Evolutionary conservation across 2,329 filamentous ascomycete genomes (phyloP), one percentile per base, ranked within the genome.

Genomic region (Monosporascus sp.): DNA sequence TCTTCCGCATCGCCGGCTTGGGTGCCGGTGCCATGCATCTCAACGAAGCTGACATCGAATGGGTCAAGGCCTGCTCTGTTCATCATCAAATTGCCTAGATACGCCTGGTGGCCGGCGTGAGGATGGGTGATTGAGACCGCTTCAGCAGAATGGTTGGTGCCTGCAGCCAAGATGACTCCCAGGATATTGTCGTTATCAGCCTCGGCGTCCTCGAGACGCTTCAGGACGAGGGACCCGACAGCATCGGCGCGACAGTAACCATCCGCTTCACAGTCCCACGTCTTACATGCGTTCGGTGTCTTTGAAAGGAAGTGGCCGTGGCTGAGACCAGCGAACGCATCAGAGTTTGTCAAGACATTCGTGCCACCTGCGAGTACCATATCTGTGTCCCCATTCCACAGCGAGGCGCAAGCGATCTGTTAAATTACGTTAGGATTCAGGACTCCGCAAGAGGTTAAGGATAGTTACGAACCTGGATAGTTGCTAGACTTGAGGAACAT

Each of bases 61-160:
- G 50, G 69, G 60, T 86, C 79, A 31, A 88, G 70, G 41, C 79
- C 78, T 37, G 82, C 79, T 39, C 82, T 75, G 44, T 77, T 78
- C 34, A 83, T 73, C 37, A 84, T 76, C 49, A 75, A 77, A 57
- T 74, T 77, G 66, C 80, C 88, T 3, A 89, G 70, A 54, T 75
- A 75, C 37, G 80, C 74, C 59, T 90, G 88, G 0, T 81, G 78
- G 27, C 76, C 80, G 3, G 76, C 81, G 57, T 88, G 84, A 0
- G 88, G 87, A 37, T 83, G 82, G 0, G 87, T 90, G 56, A 91
- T 90, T 0, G 85, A 88, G 1, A 82, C 76, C 14, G 85, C 78
- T 60, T 87, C 79, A 1, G 83, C 83, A 0, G 83, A 89, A 62
- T 90, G 86, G 65, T 90, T 90, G 49, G 41, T 44, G 2, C 9